These are phyloP conservation scores for Graphilbum fragrans DNA, from an alignment of 2,329 filamentous ascomycete species.

Conservation along the genomic window DNA sequence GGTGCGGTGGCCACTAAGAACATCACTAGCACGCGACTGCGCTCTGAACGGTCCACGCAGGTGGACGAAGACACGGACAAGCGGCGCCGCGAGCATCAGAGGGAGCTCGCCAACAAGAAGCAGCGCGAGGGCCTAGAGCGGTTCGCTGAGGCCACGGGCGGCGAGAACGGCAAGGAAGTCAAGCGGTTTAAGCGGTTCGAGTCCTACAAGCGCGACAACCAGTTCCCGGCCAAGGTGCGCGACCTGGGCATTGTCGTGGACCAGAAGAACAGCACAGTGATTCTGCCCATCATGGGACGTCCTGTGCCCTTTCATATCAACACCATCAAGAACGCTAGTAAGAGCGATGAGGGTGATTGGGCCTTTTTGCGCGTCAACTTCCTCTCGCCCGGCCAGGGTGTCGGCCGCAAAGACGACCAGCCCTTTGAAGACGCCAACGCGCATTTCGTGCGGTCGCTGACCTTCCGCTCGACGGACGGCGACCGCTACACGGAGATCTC, in stretches of 20 bases:
- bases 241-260: constrained; percentile 87
- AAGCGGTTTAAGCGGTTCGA: constrained; percentile 99
- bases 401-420: constrained; percentile 92
- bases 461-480: constrained; percentile 83
- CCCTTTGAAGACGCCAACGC: constrained; percentile 94
- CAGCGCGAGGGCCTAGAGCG: constrained; percentile 76
- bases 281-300: constrained; percentile 93
- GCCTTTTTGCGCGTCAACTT: constrained; percentile 95
- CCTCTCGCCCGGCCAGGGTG: constrained; percentile 90
- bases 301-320: constrained; percentile 95
- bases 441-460: constrained; percentile 91
- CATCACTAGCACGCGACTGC: constrained; percentile 84
- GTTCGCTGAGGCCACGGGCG: constrained; percentile 75
- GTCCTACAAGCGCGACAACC: constrained; percentile 96
- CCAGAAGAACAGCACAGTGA: constrained; percentile 76
- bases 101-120: constrained; percentile 75
- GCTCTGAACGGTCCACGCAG: constrained; percentile 80
- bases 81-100: constrained; percentile 81
- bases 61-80: constrained; percentile 84
- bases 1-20: constrained; percentile 89
- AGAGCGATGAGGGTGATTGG: constrained; percentile 91
- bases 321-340: constrained; percentile 98
- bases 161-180: constrained; percentile 78
- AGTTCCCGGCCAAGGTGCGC: constrained; percentile 70
- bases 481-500: constrained; percentile 84